Base-by-base conservation (phyloP, 2,329 filamentous ascomycete genomes). In the Phaeosphaeria sp. region DNA sequence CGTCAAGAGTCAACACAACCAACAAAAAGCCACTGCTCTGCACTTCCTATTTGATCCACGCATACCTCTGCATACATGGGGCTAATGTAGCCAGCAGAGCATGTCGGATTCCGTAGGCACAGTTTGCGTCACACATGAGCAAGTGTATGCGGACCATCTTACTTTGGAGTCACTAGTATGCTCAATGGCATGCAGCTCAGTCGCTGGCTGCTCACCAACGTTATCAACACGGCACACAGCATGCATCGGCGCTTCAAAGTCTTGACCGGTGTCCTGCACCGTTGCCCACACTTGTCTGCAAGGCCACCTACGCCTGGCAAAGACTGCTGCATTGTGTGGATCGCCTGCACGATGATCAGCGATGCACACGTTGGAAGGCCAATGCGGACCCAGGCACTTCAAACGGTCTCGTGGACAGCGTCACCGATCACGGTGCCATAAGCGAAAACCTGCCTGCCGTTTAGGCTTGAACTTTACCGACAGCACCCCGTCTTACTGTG, bases 331-430 rank as follows among this genome's bases (percentile, higher is more conserved):
- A 22, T 18, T 22, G 30, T 30, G 33, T 41, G 30, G 47, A 49
- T 23, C 20, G 30, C 33, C 27, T 50, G 47, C 47, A 23, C n/a
- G 27, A 20, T 23, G 47, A 50, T 50, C 47, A 50, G 18, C 30
- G 46, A 36, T 49, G 46, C 46, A 20, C n/a, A 27, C 6, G 46
- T 47, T 47, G 44, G 44, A 54, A 27, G 25, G 25, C 25, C 25
- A 27, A 27, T 27, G 25, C 25, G 9, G 47, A n/a, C 51, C 33
- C 39, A 47, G 54, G 49, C 49, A n/a, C 20, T 20, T 39, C 42
- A 20, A 54, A 53, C 52, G 27, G 55, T 55, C 50, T 44, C 50
- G 52, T 58, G 55, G 58, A 58, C 41, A 55, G 22, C 47, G 53
- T 54, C 30, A 52, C 48, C 46, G 46, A 53, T 55, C 50, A 43